phyloP scores from a whole-genome alignment of 2,329 filamentous ascomycete species.

The Exserohilum turcica region DNA sequence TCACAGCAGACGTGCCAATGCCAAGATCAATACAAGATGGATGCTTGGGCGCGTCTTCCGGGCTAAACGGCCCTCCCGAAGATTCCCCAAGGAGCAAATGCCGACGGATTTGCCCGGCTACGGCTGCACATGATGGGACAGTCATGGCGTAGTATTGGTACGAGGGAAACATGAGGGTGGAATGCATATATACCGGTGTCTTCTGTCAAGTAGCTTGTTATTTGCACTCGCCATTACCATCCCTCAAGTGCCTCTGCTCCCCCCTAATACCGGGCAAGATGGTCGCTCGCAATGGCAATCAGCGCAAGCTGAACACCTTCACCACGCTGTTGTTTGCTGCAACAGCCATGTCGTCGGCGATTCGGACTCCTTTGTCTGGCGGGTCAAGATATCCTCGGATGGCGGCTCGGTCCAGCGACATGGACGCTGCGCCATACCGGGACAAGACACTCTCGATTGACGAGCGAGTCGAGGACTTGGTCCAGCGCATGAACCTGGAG shows the following conservation, averaged over 20 bases:
- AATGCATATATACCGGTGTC: constrained; percentile 17
- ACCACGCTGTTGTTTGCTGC: constrained; percentile 21
- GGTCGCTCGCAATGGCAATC: constrained; percentile 14
- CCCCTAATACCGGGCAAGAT: constrained; percentile 11
- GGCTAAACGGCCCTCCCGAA: constrained; percentile 3
- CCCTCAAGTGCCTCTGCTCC: neutral
- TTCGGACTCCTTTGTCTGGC: constrained; percentile 11
- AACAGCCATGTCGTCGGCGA: constrained; percentile 19
- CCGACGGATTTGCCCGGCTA: constrained; percentile 10
- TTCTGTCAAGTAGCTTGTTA: neutral
- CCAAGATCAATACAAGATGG: neutral
- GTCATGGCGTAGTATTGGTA: constrained; percentile 1
- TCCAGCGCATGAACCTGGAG: constrained; percentile 53
- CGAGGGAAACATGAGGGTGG: neutral
- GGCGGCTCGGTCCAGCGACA: constrained; percentile 9
- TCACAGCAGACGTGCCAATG: neutral
- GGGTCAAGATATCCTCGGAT: constrained; percentile 5
- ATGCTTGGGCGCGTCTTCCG: neutral
- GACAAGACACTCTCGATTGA: constrained; percentile 51
- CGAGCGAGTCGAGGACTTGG: constrained; percentile 55
- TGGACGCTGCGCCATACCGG: constrained; percentile 38
- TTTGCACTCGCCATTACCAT: neutral
- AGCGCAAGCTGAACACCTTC: constrained; percentile 19
- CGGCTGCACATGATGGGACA: constrained; percentile 1
- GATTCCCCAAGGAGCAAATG: constrained; percentile 8